Evolutionary conservation across 164 flowering plant species (phyloP).

Genomic region (Dillenia suffruticosa): DNA sequence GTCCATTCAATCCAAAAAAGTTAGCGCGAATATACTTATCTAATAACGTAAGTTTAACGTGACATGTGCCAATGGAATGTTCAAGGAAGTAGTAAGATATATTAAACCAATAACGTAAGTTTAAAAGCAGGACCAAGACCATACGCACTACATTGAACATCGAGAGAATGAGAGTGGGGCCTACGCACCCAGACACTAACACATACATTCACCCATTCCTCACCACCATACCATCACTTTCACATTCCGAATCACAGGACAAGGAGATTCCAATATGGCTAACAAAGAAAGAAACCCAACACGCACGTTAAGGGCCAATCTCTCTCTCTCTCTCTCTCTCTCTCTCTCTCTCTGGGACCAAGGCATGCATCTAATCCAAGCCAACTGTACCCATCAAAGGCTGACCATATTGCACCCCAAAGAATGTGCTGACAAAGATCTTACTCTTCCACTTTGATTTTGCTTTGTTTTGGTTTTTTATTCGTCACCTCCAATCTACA

Average conservation of each 20-base stretch:
- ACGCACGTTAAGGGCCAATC: slow-evolving; percentile 5
- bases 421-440: slow-evolving; percentile 36
- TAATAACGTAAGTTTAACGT: neutral
- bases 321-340: too few relatives aligned
- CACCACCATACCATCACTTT: too few relatives aligned
- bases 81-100: too few relatives aligned
- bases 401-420: slow-evolving; percentile 28
- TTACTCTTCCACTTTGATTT: slow-evolving; percentile 5
- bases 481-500: too few relatives aligned
- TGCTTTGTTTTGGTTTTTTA: neutral
- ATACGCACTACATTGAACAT: slow-evolving; percentile 5
- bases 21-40: too few relatives aligned
- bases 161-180: slow-evolving; percentile 18
- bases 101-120: neutral
- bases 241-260: slow-evolving; percentile 15
- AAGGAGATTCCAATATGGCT: slow-evolving; percentile 29
- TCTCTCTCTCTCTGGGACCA: neutral
- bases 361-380: slow-evolving; percentile 25
- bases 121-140: neutral
- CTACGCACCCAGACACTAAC: slow-evolving; percentile 16
- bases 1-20: too few relatives aligned
- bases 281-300: slow-evolving; percentile 32
- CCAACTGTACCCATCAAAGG: slow-evolving; percentile 28
- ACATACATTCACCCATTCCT: neutral
- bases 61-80: too few relatives aligned